These are phyloP conservation scores for Metarhizium humberi DNA, from an alignment of 2,329 filamentous ascomycete genomes.

Conservation along the genomic window DNA sequence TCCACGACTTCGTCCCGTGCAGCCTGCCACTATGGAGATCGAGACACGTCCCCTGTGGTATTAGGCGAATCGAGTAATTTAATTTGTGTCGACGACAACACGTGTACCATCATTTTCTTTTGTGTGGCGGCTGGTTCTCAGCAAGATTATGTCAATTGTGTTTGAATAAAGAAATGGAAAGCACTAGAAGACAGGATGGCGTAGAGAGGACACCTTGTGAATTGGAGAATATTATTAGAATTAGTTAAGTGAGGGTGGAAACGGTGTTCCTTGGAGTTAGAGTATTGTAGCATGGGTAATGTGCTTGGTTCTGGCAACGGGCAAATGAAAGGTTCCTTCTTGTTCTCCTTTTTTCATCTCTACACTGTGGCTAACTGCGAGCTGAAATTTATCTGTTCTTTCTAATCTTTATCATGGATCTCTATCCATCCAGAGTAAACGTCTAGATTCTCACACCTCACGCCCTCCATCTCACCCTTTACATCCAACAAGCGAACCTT, in stretches of 20 bases:
- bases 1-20: conserved; percentile 3
- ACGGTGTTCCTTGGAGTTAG: background rate
- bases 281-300: background rate
- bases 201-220: background rate
- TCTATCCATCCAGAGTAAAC: conserved; percentile 35
- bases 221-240: background rate
- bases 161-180: background rate
- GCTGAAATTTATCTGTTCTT: too few relatives aligned
- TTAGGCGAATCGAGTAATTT: background rate
- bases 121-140: background rate
- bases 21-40: background rate
- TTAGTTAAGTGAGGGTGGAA: background rate
- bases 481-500: conserved; percentile 62
- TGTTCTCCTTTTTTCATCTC: too few relatives aligned
- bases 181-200: background rate
- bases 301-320: conserved; percentile 1
- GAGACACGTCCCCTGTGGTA: conserved; percentile 2
- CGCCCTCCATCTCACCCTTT: conserved; percentile 64
- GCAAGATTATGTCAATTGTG: background rate
- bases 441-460: conserved; percentile 33
- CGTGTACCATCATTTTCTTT: conserved; percentile 1
- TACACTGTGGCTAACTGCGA: too few relatives aligned
- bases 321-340: background rate
- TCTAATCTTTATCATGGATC: background rate
- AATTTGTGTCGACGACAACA: background rate